Evolutionary conservation across 805 yeast species (phyloP).

Genomic region (Pichia thaimueangensis): DNA sequence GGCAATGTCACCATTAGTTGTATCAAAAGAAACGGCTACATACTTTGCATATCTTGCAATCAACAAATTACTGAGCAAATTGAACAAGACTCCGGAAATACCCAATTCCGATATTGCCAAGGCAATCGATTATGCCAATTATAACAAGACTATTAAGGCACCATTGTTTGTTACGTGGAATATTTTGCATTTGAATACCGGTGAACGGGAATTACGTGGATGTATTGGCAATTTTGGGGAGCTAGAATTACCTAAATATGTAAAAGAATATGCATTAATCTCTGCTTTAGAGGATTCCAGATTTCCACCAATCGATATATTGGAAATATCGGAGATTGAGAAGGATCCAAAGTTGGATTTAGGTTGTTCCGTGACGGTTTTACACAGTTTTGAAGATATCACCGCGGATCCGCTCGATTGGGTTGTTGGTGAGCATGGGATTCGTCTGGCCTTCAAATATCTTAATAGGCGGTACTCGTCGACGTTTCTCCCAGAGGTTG

Average conservation of each 20-base stretch:
- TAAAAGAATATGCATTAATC: constrained; percentile 52
- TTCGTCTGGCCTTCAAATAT: constrained; percentile 24
- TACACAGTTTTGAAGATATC: constrained; percentile 51
- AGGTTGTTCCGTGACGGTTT: constrained; percentile 56
- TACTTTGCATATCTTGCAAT: constrained; percentile 5
- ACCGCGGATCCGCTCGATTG: constrained; percentile 53
- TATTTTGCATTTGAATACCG: constrained; percentile 21
- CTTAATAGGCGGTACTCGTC: constrained; percentile 37
- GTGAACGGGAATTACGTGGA: constrained; percentile 54
- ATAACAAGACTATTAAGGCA: constrained; percentile 14
- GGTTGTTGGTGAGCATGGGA: constrained; percentile 80
- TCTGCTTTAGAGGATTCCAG: constrained; percentile 78
- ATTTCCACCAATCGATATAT: constrained; percentile 53
- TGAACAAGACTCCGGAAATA: neutral
- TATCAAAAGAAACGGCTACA: neutral
- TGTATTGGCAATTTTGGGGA: constrained; percentile 86
- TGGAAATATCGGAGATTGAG: constrained; percentile 42
- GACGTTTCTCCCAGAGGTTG: constrained; percentile 88
- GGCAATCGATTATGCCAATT: constrained; percentile 1
- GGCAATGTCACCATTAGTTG: neutral
- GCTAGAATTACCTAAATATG: constrained; percentile 48
- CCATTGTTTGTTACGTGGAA: constrained; percentile 93
- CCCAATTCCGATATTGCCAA: constrained; percentile 1
- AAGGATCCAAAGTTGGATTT: constrained; percentile 19
- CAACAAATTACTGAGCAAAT: neutral